A percentile compares a stretch with the other conserved stretches of the same genome.
These are phyloP conservation scores for Amanita rubescens DNA, from an alignment of 768 basidiomycete genomes.

Conservation along the genomic window DNA sequence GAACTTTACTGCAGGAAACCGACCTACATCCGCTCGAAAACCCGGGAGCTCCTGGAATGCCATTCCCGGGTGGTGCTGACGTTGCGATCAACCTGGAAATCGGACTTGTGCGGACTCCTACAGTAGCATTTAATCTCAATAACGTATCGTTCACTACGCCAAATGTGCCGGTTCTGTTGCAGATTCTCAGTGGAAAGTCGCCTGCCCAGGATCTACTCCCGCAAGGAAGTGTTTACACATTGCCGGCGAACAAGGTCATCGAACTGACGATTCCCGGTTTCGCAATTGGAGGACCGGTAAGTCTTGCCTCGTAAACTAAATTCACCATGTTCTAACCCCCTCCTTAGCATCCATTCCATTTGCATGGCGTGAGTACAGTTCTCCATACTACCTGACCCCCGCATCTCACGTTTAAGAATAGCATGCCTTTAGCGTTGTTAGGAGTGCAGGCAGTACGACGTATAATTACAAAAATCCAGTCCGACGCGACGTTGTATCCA, in stretches of 20 bases:
- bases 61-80: conserved; percentile 32
- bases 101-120: conserved; percentile 11
- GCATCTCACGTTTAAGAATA: conserved; percentile 13
- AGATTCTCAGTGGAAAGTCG: conserved; percentile 41
- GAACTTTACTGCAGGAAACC: conserved; percentile 23
- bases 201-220: conserved; percentile 32
- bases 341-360: conserved; percentile 37
- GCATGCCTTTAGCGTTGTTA: conserved; percentile 35
- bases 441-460: conserved; percentile 28
- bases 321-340: neutral
- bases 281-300: conserved; percentile 20
- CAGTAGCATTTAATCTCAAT: conserved; percentile 19
- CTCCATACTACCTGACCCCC: neutral
- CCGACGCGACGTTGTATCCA: conserved; percentile 30
- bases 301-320: neutral
- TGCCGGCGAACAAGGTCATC: conserved; percentile 39
- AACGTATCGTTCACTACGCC: conserved; percentile 26
- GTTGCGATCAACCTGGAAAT: conserved; percentile 25
- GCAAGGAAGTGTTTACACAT: conserved; percentile 31
- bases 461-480: conserved; percentile 48
- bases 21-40: conserved; percentile 24
- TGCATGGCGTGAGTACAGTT: conserved; percentile 34
- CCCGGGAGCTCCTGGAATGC: conserved; percentile 31
- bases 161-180: conserved; percentile 38
- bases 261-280: conserved; percentile 38